A percentile compares a stretch with the other conserved stretches of the same genome.
Conservation (phyloP, 495 filamentous ascomycete species). For the Penicillium maclennaniae region DNA sequence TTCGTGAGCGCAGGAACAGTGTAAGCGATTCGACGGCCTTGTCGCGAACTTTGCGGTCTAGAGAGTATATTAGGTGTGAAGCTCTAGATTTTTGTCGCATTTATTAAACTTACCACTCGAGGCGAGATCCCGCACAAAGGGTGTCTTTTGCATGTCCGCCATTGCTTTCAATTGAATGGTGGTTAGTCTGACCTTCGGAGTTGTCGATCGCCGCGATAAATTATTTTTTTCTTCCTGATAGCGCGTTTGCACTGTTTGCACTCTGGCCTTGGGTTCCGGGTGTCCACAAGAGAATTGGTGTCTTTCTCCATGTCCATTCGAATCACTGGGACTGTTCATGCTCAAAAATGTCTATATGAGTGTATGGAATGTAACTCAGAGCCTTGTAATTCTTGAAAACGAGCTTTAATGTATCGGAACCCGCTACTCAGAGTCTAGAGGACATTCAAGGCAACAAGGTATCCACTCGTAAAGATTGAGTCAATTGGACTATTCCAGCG, state of each 20-base stretch:
- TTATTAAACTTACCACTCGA: constrained; percentile 58
- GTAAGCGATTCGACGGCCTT: constrained; percentile 75
- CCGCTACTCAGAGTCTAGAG: too few relatives aligned
- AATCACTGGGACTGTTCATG: background rate
- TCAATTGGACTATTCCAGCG: background rate
- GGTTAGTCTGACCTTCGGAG: constrained; percentile 4
- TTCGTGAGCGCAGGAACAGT: constrained; percentile 67
- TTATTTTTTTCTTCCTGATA: constrained; percentile 35
- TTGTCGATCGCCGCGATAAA: constrained; percentile 27
- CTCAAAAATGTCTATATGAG: too few relatives aligned
- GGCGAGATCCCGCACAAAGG: constrained; percentile 71
- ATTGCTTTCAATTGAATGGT: constrained; percentile 25
- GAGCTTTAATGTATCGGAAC: too few relatives aligned
- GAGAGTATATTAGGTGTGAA: constrained; percentile 3
- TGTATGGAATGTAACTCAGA: too few relatives aligned
- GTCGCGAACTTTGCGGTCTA: constrained; percentile 79
- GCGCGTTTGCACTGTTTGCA: constrained; percentile 38
- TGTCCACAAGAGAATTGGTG: background rate
- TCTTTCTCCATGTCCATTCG: background rate
- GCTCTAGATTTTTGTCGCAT: background rate
- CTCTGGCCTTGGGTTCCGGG: constrained; percentile 20
- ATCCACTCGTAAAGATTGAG: background rate
- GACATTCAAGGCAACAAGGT: background rate
- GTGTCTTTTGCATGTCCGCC: constrained; percentile 55
- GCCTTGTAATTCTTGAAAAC: too few relatives aligned